Percentiles rank a stretch among this genome's conserved stretches.
Evolutionary conservation across 1,284 basidiomycete genomes (phyloP).

Genomic region (Cronartium quercuum): DNA sequence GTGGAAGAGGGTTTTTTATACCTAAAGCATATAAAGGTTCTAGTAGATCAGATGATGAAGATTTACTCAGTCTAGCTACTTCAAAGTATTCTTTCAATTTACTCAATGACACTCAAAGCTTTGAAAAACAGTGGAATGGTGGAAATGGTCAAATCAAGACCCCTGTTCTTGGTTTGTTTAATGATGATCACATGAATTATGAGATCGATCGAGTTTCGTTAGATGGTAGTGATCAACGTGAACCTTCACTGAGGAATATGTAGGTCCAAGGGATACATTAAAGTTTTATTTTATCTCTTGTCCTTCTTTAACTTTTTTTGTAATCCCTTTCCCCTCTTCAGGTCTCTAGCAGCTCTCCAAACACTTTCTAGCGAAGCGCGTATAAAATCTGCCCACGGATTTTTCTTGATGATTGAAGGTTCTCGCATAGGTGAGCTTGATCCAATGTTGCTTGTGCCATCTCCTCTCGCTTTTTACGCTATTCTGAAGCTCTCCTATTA

Average conservation of each 20-base stretch:
- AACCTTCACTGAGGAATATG: constrained; percentile 43
- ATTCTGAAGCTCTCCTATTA: neutral
- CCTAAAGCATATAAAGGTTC: constrained; percentile 45
- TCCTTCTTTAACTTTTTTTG: neutral
- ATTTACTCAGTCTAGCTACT: constrained; percentile 45
- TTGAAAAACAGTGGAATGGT: constrained; percentile 30
- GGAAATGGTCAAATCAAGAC: constrained; percentile 13
- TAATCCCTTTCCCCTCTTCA: neutral
- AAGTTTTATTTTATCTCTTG: neutral
- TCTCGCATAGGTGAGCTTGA: constrained; percentile 31
- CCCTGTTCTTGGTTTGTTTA: constrained; percentile 41
- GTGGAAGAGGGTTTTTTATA: constrained; percentile 49
- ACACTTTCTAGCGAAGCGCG: constrained; percentile 34
- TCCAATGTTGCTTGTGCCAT: neutral
- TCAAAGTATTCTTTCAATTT: constrained; percentile 40
- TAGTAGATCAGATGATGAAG: constrained; percentile 48
- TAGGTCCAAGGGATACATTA: constrained; percentile 38
- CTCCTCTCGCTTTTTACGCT: neutral
- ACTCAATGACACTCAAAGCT: constrained; percentile 36
- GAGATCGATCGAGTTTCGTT: constrained; percentile 41
- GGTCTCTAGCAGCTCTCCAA: constrained; percentile 37
- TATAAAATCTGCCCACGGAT: constrained; percentile 40
- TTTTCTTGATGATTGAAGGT: constrained; percentile 44
- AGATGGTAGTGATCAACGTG: constrained; percentile 29
- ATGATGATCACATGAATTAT: constrained; percentile 42